Base-by-base conservation (phyloP, 805 yeast species). In the Scheffersomyces stipitis region DNA sequence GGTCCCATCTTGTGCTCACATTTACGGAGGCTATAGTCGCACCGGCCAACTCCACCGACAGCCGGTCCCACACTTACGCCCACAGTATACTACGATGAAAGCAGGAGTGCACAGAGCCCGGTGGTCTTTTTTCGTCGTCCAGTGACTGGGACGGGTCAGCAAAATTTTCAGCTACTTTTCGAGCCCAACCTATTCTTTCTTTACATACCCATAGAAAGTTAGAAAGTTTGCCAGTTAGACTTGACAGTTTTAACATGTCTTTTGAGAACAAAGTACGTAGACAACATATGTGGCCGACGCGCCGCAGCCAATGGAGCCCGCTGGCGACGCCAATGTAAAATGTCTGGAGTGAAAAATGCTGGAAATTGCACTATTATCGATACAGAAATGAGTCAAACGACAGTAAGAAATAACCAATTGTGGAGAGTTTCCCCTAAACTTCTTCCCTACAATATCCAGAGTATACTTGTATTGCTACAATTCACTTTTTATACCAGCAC, bases 211-310 rank as follows among this genome's bases (percentile, higher is more conserved):
- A 34, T 34, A 23, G 34, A 33, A 38, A 26, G 24, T 10, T 20
- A 20, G 24, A 20, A 7, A 20, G 24, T 20, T 20, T 7, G 10
- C 10, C 10, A 10, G 10, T 20, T 20, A 20, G 24, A 20, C 24
- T 20, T 20, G 24, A 7, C 32, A 37, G 36, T 20, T 24, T 31
- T 33, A 57, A 44, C 33, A 69, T 69, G 75, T 69, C 75, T 51
- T 69, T 69, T 54, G 71, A 66, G 56, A 69, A 69, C 64, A 69
- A 69, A 64, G 75, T 69, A 68, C 55, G 75, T 66, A 35, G 24
- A n/a, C n/a, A n/a, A n/a, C n/a, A n/a, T n/a, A n/a, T n/a, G n/a
- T n/a, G n/a, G n/a, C n/a, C n/a, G n/a, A n/a, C n/a, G n/a, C n/a
- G n/a, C n/a, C n/a, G n/a, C n/a, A n/a, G n/a, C n/a, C n/a, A n/a